phyloP scores from a whole-genome alignment of 1,284 basidiomycete genomes.

The Leccinum subfulvum region DNA sequence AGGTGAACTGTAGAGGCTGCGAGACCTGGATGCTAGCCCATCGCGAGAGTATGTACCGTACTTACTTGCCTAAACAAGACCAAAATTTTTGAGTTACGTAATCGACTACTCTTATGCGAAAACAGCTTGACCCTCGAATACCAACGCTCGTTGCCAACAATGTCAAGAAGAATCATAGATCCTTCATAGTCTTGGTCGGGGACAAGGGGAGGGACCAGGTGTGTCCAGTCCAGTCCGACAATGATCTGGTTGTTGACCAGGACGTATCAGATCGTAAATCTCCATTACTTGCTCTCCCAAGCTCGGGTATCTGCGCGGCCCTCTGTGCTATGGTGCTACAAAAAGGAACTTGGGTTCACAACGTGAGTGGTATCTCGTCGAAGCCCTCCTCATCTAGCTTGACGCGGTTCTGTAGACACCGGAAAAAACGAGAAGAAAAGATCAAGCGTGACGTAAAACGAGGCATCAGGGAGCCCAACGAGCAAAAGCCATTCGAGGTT shows the following conservation, averaged over 20 bases:
- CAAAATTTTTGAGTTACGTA: not conserved
- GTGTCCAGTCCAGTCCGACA: conserved; percentile 18
- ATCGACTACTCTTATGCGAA: not conserved
- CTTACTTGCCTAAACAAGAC: not conserved
- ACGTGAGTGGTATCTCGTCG: conserved; percentile 50
- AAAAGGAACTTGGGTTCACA: conserved; percentile 94
- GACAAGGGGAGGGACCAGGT: conserved; percentile 94
- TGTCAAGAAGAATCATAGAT: conserved; percentile 90
- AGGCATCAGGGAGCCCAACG: conserved; percentile 90
- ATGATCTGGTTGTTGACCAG: not conserved
- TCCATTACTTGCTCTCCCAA: conserved; percentile 93
- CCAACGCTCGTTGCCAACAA: conserved; percentile 91
- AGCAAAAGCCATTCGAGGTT: conserved; percentile 97
- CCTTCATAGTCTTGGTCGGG: conserved; percentile 96
- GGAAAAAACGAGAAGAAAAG: conserved; percentile 95
- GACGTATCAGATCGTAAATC: conserved; percentile 79
- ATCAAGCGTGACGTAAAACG: conserved; percentile 94
- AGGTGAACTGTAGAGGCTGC: too few relatives aligned
- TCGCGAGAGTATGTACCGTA: too few relatives aligned
- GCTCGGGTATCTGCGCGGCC: conserved; percentile 86
- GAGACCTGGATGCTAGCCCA: too few relatives aligned
- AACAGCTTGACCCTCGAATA: conserved; percentile 86
- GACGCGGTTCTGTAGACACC: conserved; percentile 58
- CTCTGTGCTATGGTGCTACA: conserved; percentile 95
- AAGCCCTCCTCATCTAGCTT: not conserved